Evolutionary conservation across 805 yeast genomes (phyloP).

Genomic region (Candida sithepensis): DNA sequence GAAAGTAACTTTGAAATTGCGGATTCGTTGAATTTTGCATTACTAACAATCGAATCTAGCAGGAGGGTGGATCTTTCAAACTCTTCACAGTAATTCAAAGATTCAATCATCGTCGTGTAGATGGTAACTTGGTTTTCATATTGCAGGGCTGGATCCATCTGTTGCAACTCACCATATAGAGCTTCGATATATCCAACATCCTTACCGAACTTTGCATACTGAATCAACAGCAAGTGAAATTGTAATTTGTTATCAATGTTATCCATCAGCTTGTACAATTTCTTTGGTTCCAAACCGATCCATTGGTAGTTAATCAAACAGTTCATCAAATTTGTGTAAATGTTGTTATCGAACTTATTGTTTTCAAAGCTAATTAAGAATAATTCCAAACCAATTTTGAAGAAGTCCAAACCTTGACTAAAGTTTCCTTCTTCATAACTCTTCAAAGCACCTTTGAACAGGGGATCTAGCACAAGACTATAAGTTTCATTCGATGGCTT

Average conservation of each 20-base stretch:
- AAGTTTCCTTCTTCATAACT: constrained; percentile 35
- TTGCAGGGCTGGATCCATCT: constrained; percentile 3
- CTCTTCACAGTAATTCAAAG: constrained; percentile 50
- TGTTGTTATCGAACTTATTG: constrained; percentile 11
- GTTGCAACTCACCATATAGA: constrained; percentile 33
- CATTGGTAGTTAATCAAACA: constrained; percentile 27
- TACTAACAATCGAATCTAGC: constrained; percentile 48
- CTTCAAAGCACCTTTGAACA: constrained; percentile 46
- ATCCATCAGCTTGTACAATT: constrained; percentile 14
- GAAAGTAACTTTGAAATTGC: constrained; percentile 14
- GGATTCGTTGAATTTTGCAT: constrained; percentile 10
- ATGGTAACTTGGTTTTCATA: constrained; percentile 40
- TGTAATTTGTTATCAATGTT: constrained; percentile 12
- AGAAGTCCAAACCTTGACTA: constrained; percentile 43
- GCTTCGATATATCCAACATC: constrained; percentile 36
- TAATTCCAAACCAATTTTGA: constrained; percentile 47
- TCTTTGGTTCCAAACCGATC: constrained; percentile 13
- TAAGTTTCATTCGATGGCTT: constrained; percentile 59
- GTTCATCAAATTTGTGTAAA: constrained; percentile 21
- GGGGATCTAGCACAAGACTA: constrained; percentile 44
- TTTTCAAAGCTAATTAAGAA: constrained; percentile 28
- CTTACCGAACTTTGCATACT: constrained; percentile 36
- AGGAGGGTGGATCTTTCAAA: constrained; percentile 49
- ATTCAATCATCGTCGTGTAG: constrained; percentile 49
- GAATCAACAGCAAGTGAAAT: constrained; percentile 38